These are phyloP conservation scores for Hymenoscyphus infarciens DNA, from an alignment of 2,329 filamentous ascomycete species.

Conservation along the genomic window DNA sequence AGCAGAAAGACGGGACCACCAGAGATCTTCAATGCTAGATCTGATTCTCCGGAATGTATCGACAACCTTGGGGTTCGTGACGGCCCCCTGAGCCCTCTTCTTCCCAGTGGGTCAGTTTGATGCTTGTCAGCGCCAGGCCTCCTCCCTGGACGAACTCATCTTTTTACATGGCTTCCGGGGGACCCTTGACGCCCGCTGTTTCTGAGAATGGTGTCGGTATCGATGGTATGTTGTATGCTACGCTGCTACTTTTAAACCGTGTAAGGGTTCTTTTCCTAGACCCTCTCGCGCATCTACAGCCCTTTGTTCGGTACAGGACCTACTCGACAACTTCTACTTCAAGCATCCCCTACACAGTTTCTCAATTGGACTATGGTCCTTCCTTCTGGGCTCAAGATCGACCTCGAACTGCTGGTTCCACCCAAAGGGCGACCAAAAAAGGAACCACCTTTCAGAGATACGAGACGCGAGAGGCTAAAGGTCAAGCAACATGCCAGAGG, in stretches of 20 bases:
- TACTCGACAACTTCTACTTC: too few relatives aligned
- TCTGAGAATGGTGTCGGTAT: constrained; percentile 17
- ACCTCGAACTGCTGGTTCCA: background rate
- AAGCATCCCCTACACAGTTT: too few relatives aligned
- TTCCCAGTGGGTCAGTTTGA: constrained; percentile 29
- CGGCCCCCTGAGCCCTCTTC: constrained; percentile 26
- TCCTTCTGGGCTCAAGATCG: background rate
- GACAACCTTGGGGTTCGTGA: constrained; percentile 24
- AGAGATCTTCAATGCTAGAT: constrained; percentile 24
- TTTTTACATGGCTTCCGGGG: constrained; percentile 25
- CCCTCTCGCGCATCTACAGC: background rate
- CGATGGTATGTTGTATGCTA: constrained; percentile 22
- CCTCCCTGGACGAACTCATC: constrained; percentile 27
- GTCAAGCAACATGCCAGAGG: background rate
- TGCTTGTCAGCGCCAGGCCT: constrained; percentile 31
- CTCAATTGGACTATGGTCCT: too few relatives aligned
- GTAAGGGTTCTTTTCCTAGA: background rate
- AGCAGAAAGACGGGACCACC: background rate
- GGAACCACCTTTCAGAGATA: background rate
- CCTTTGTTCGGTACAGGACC: background rate
- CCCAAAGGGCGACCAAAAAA: background rate
- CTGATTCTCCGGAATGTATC: constrained; percentile 23
- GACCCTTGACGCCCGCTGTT: constrained; percentile 27
- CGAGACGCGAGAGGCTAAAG: background rate
- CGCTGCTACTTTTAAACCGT: constrained; percentile 15